Conservation (phyloP, 805 yeast genomes). For the Metschnikowia baotianmanensis region DNA sequence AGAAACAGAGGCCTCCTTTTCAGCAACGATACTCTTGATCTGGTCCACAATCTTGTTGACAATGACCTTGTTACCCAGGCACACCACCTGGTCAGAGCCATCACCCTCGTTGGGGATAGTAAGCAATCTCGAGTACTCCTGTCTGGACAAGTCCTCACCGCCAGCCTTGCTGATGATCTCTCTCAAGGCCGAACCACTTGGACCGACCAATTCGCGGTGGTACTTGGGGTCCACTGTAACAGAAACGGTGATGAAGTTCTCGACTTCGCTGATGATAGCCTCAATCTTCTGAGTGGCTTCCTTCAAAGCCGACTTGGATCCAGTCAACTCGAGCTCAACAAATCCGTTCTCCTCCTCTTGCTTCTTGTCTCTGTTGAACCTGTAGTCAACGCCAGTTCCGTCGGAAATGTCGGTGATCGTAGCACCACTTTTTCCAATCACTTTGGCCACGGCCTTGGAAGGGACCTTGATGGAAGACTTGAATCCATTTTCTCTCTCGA, state of each 20-base stretch:
- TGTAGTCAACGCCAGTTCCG: slow-evolving; percentile 58
- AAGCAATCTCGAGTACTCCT: slow-evolving; percentile 53
- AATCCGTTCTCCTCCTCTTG: slow-evolving; percentile 47
- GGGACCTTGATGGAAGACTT: slow-evolving; percentile 66
- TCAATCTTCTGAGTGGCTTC: slow-evolving; percentile 65
- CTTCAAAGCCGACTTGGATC: slow-evolving; percentile 72
- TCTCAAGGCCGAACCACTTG: slow-evolving; percentile 69
- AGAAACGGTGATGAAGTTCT: slow-evolving; percentile 56
- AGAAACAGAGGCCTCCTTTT: slow-evolving; percentile 56
- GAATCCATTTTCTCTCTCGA: slow-evolving; percentile 84
- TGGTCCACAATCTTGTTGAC: slow-evolving; percentile 67
- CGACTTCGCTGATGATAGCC: slow-evolving; percentile 60
- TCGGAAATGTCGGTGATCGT: slow-evolving; percentile 77
- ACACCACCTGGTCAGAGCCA: slow-evolving; percentile 55
- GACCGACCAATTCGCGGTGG: slow-evolving; percentile 76
- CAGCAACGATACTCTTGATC: slow-evolving; percentile 60
- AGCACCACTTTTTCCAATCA: slow-evolving; percentile 89
- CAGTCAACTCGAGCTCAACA: slow-evolving; percentile 69
- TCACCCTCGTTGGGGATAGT: slow-evolving; percentile 69
- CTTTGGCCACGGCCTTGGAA: slow-evolving; percentile 68
- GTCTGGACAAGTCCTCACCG: slow-evolving; percentile 44
- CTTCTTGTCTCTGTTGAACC: slow-evolving; percentile 40
- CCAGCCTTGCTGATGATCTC: slow-evolving; percentile 80
- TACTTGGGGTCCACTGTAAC: slow-evolving; percentile 70
- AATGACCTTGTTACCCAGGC: slow-evolving; percentile 71